Evolutionary conservation across 2,329 filamentous ascomycete species (phyloP), one percentile per base, ranked within the genome.

Genomic region (Chaetomium strumarium): DNA sequence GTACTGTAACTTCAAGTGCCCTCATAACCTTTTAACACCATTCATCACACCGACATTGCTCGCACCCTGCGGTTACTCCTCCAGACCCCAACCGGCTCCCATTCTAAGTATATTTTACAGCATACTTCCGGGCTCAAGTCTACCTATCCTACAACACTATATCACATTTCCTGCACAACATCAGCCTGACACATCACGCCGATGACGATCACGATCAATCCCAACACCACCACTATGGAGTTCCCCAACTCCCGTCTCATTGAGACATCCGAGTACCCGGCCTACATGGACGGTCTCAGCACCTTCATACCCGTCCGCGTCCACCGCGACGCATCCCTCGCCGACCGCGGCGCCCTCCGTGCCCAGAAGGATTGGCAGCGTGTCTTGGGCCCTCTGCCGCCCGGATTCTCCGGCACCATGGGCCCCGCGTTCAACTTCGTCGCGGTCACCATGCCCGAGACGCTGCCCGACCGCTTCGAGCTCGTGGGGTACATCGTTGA

Each of bases 391-490:
- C 16, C 38, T 6, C 34, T 54, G 4, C 51, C 51, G 1, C 13
- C 40, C 5, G 34, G 41, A 1, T 46, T 51, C 12, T 19, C 47
- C 3, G 57, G 55, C 36, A 49, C 20, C 11, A 13, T 48, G 37
- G 48, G 48, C 17, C 46, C 44, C 16, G 17, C 48, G 9, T 19
- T 44, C 52, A 48, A 48, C 29, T 37, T 44, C 5, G 19, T 48
- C 2, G 16, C 52, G 11, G 36, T 16, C 3, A 29, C 13, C 14
- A 7, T 48, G 11, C 52, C 52, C 14, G 48, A 48, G 24, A 19
- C 9, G 0, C 41, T 57, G 11, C 45, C 57, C 14, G 52, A 58
- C 19, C 49, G 57, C 16, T 19, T 55, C 24, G 57, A 57, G 34
- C 37, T 53, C 8, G 33, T 53, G 1, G 44, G 42, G 0, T 57